Percentiles rank a stretch among this genome's conserved stretches.
phyloP scores from a whole-genome alignment of 164 flowering plant genomes.

The Annona cherimola region DNA sequence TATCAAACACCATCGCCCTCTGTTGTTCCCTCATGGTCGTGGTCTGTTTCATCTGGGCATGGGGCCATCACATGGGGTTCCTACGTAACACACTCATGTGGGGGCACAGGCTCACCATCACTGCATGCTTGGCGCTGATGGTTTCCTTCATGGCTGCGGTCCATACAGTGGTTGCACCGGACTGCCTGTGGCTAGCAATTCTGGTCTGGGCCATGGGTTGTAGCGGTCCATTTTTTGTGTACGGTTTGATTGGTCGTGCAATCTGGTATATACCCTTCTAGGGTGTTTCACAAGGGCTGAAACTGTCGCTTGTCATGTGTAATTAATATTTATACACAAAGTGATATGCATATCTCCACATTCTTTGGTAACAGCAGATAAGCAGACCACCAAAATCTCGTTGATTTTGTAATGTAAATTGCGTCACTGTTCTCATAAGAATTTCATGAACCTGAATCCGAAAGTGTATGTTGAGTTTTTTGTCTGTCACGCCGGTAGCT shows the following conservation, averaged over 20 bases:
- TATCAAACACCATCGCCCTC: not conserved
- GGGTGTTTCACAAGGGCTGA: not conserved
- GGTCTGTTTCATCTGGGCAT: not conserved
- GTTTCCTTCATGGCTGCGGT: not conserved
- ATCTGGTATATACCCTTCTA: not conserved
- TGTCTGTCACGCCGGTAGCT: too few species aligned
- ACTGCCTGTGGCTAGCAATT: not conserved
- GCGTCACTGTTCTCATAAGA: too few species aligned
- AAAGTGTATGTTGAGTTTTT: too few species aligned
- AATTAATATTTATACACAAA: too few species aligned
- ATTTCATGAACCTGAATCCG: too few species aligned
- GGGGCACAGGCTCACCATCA: not conserved
- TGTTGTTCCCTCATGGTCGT: not conserved
- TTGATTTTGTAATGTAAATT: too few species aligned
- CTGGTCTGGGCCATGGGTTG: not conserved
- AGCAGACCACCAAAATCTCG: too few species aligned
- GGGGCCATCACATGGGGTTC: not conserved
- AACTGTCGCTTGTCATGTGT: not conserved
- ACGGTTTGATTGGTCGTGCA: not conserved
- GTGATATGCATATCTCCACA: too few species aligned
- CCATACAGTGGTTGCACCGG: not conserved
- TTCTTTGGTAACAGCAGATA: too few species aligned
- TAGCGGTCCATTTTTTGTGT: not conserved
- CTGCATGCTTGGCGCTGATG: not conserved
- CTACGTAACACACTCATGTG: not conserved